Base-by-base conservation (phyloP, 805 yeast species). In the Suhomyces canberraensis region DNA sequence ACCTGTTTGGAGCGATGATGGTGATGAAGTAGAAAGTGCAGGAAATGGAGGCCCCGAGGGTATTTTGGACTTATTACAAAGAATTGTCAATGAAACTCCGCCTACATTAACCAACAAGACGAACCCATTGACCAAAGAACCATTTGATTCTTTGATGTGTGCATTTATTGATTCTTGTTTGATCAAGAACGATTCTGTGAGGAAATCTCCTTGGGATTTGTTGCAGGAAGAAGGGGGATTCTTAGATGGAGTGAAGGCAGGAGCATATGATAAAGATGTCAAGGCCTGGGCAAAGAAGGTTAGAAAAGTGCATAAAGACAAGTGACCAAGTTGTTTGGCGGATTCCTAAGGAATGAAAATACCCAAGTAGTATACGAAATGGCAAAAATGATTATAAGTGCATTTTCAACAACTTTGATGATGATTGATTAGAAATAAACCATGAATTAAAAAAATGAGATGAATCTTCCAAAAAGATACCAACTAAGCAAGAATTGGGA, bases 1-100 rank as follows among this genome's bases (percentile, higher is more conserved):
- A 36, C 82, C 84, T 48, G 93, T 96, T 2, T 81, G 90, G 69
- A 75, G 76, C 16, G 81, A 78, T 42, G 74, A 73, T 18, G 74
- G 71, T 24, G 53, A 38, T 38, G 48, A 42, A 25, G 54, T 39
- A 14, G 58, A 36, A 6, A 27, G 37, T 36, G 73, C 54, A 11
- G 64, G 65, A 7, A 26, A 37, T 17, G 44, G 44, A 3, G 59
- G 58, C 4, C 95, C 95, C 3, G 84, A 86, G 51, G 95, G 96
- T 1, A 91, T 93, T 29, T 69, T 93, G 45, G 98, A 93, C 54
- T 69, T 93, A 14, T 61, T 93, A 37, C 98, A 93, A 64, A 68
- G 96, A 50, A 90, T 93, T 29, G 98, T 93, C 16, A 87, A 90
- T 52, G 98, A 93, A 57, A 81, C 80, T 2, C 89, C 97, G 0